Evolutionary conservation across 495 filamentous ascomycete species (phyloP), one percentile per base, ranked within the genome.

Genomic region (Usnea hakonensis): DNA sequence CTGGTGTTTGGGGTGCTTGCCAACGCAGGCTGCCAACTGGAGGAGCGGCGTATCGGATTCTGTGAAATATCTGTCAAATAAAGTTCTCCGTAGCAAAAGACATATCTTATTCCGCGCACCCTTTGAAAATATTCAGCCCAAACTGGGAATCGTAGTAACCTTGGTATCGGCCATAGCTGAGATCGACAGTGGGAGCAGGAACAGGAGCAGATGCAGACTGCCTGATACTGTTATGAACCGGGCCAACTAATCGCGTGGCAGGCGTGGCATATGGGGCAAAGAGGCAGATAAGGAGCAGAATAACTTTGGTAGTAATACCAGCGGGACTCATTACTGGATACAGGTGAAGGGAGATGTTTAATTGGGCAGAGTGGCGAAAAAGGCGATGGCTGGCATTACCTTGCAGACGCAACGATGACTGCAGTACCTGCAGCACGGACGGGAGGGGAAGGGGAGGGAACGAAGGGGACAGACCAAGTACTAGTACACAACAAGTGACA

Each of bases 1-100:
- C 28, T 0, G 35, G 32, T 1, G 50, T 32, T 41, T 67, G 62
- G 16, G 76, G 76, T 1, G 67, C 43, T 64, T 75, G 73, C 74
- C 73, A 78, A 54, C 71, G 58, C 1, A 70, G 66, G 2, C 35
- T 41, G 4, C 71, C 66, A 14, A 69, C 46, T 0, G 76, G 76
- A 9, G 74, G 67, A 2, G 70, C 66, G 21, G 74, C 76, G 66
- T 76, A 78, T 30, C 74, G 71, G 43, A 77, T 76, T 1, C 70
- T 73, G 52, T 10, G 23, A 60, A 52, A 23, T 30, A 0, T 19
- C 11, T 53, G 38, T 52, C 28, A 38, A 32, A 30, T 44, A 36
- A 9, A 5, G 2, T 33, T 38, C 43, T n/a, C 28, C 16, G 2
- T 0, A 11, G 26, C 10, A n/a, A 0, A 5, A 28, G 23, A 16